Percentiles rank a stretch among this genome's conserved stretches.
phyloP scores from a whole-genome alignment of 257 asterid species.

The Osmanthus fragrans region DNA sequence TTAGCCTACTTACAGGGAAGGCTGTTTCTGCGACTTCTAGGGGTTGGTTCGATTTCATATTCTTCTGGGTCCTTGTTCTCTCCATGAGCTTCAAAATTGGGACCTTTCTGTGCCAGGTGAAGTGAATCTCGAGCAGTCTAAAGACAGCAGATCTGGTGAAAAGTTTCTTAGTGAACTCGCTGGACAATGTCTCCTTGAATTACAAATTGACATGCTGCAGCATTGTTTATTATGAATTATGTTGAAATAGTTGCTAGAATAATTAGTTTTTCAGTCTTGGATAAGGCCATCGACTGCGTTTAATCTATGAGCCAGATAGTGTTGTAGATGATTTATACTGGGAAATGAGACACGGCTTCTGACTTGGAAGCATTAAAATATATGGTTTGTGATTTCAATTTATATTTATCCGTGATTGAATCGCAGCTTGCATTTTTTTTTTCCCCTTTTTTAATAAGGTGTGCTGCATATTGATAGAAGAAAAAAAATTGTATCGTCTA shows the following conservation, averaged over 20 bases:
- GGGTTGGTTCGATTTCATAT: slow-evolving; percentile 56
- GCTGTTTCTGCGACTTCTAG: slow-evolving; percentile 31
- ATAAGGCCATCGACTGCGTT: slow-evolving; percentile 15
- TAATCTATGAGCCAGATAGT: neutral
- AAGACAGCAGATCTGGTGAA: slow-evolving; percentile 8
- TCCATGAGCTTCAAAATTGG: slow-evolving; percentile 67
- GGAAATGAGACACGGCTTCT: neutral
- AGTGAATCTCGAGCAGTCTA: neutral
- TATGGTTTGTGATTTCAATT: neutral
- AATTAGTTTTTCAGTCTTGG: neutral
- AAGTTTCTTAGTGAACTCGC: slow-evolving; percentile 10
- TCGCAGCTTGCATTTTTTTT: too few relatives aligned
- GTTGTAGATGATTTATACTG: slow-evolving; percentile 11
- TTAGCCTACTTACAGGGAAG: slow-evolving; percentile 61
- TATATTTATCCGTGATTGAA: neutral
- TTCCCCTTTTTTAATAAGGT: too few relatives aligned
- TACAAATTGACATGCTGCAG: neutral
- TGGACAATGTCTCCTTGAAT: neutral
- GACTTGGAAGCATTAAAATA: neutral
- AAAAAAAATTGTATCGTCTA: too few relatives aligned
- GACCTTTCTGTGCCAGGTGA: slow-evolving; percentile 50
- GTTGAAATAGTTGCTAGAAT: slow-evolving; percentile 15
- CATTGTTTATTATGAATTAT: neutral
- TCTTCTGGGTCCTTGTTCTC: slow-evolving; percentile 58
- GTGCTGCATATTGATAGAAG: too few relatives aligned